Base-by-base conservation (phyloP, 2,329 filamentous ascomycete species). In the Botrytis deweyae region DNA sequence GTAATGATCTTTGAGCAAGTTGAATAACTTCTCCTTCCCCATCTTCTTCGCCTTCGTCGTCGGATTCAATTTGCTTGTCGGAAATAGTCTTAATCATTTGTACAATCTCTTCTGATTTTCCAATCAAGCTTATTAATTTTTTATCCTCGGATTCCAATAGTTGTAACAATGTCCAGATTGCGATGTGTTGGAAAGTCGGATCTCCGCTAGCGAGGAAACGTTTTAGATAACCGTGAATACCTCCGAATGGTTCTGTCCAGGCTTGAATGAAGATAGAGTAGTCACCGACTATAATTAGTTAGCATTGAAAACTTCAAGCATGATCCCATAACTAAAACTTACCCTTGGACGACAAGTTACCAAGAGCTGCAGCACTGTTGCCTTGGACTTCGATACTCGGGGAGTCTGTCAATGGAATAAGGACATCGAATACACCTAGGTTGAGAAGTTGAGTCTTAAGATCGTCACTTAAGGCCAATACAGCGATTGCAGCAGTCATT, bases 401-500 rank as follows among this genome's bases (percentile, higher is more conserved):
- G 0, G 95, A 98, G 81, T 96, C 94, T 0, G 96, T 99, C 74
- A 99, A 86, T 38, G 96, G 96, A 74, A 99, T 98, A 73, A 99
- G 85, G 20, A 98, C 95, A 80, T 98, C 96, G 80, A 98, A 98
- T 1, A 99, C 95, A 36, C 95, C 96, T 3, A 98, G 88, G 75
- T 93, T 95, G 72, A 99, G 85, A 20, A 99, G 88, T 81, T 97
- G 93, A 7, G 93, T 90, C 84, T 99, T 99, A 74, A 99, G 88
- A 76, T 99, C 96, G 80, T 99, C 96, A 79, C 95, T 98, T 70
- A 99, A 85, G 29, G 96, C 96, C 76, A 99, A 87, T 22, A 99
- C 96, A 55, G 96, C 96, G 83, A 99, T 98, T 1, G 96, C 96
- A n/a, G 96, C 96, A 7, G 96, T 99, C 96, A 99, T 99, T 83